These are phyloP conservation scores for Brassica incana DNA, from an alignment of 345 rosid species.

Conservation along the genomic window DNA sequence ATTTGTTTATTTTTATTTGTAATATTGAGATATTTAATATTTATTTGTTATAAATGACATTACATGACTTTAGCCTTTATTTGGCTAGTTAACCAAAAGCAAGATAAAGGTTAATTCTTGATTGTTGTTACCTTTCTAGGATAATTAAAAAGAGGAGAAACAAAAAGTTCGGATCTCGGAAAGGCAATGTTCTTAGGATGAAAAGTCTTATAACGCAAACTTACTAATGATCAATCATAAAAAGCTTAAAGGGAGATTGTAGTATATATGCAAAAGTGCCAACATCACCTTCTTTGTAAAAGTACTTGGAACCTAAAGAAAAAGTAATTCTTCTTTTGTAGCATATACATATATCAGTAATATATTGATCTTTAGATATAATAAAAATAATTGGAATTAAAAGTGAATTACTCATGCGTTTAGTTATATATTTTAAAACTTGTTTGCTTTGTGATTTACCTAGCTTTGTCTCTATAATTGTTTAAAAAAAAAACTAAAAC, in stretches of 20 bases:
- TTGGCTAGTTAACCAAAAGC: slow-evolving; percentile 23
- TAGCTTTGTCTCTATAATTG: background rate
- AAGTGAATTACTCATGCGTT: background rate
- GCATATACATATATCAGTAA: background rate
- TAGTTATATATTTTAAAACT: background rate
- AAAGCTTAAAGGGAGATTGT: slow-evolving; percentile 23
- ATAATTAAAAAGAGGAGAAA: background rate
- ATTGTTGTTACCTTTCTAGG: slow-evolving; percentile 16
- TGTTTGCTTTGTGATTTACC: background rate
- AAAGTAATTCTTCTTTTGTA: slow-evolving; percentile 16
- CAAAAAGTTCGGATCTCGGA: slow-evolving; percentile 10
- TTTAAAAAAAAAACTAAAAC: background rate
- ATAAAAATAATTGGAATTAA: background rate
- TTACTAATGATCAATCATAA: slow-evolving; percentile 20
- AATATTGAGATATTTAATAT: background rate
- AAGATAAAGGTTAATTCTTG: slow-evolving; percentile 14
- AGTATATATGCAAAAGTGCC: slow-evolving; percentile 31
- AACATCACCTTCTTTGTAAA: slow-evolving; percentile 25
- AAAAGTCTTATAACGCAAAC: slow-evolving; percentile 18
- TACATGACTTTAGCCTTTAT: background rate
- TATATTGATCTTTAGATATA: background rate
- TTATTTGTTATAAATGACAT: background rate
- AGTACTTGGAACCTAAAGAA: slow-evolving; percentile 6
- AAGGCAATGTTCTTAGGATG: slow-evolving; percentile 24
- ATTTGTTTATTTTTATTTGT: background rate